These are phyloP conservation scores for Ogataea minuta DNA, from an alignment of 805 yeast genomes.

Conservation along the genomic window DNA sequence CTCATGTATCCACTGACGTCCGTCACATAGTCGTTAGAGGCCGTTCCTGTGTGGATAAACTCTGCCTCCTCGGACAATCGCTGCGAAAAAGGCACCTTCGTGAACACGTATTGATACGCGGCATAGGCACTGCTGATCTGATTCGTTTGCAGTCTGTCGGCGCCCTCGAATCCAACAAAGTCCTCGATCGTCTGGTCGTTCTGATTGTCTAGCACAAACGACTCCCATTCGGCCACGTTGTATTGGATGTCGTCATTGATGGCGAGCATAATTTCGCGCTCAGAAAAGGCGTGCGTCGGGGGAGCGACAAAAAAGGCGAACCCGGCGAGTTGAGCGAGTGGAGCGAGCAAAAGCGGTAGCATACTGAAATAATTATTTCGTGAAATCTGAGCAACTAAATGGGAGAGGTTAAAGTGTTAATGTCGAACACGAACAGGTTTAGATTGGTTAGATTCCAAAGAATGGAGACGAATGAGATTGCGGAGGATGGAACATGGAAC, in stretches of 20 bases:
- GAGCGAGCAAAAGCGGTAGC: neutral
- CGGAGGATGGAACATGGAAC: neutral
- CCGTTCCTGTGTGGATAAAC: slow-evolving; percentile 16
- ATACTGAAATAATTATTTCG: neutral
- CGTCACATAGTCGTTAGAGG: slow-evolving; percentile 8
- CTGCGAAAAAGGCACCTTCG: slow-evolving; percentile 13
- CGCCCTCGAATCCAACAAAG: slow-evolving; percentile 7
- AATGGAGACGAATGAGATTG: too few species aligned
- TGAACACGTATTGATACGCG: slow-evolving; percentile 15
- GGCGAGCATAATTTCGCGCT: slow-evolving; percentile 10
- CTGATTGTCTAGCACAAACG: slow-evolving; percentile 7
- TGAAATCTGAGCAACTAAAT: neutral
- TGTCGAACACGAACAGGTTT: too few species aligned
- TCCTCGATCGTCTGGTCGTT: slow-evolving; percentile 7
- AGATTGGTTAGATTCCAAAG: too few species aligned
- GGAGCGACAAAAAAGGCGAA: neutral
- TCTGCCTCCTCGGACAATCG: slow-evolving; percentile 15
- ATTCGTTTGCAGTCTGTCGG: neutral
- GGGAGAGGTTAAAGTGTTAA: too few species aligned
- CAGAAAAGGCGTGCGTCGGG: slow-evolving; percentile 5
- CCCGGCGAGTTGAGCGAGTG: neutral
- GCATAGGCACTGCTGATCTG: slow-evolving; percentile 8
- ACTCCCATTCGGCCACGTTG: slow-evolving; percentile 15
- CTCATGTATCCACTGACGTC: slow-evolving; percentile 9
- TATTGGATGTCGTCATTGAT: slow-evolving; percentile 14